phyloP scores from a whole-genome alignment of 2,329 filamentous ascomycete species.

The Cladosporium sp. region DNA sequence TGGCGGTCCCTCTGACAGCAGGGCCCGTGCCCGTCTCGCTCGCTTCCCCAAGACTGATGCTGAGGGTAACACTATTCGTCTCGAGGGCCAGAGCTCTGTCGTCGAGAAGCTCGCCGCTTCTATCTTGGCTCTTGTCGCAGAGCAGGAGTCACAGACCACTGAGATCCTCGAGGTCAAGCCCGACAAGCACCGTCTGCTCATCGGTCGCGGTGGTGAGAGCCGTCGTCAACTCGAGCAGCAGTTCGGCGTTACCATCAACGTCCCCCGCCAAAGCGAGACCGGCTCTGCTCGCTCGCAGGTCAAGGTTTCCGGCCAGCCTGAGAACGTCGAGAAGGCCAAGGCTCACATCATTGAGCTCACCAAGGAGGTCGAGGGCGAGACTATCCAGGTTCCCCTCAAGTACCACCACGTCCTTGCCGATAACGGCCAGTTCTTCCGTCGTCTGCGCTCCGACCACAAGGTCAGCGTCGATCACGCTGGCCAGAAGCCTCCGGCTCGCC shows the following conservation, averaged over 20 bases:
- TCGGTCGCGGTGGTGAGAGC: constrained; percentile 86
- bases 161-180: constrained; percentile 78
- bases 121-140: constrained; percentile 77
- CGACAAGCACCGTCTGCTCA: constrained; percentile 86
- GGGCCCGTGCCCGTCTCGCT: constrained; percentile 82
- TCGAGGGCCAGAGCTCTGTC: constrained; percentile 80
- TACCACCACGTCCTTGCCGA: constrained; percentile 84
- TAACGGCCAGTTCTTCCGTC: constrained; percentile 91
- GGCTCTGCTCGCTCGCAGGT: constrained; percentile 80
- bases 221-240: constrained; percentile 82
- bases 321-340: constrained; percentile 81
- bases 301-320: constrained; percentile 78
- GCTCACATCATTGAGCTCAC: constrained; percentile 75
- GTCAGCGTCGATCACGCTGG: constrained; percentile 92
- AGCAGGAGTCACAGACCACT: constrained; percentile 79
- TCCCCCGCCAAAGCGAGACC: constrained; percentile 70
- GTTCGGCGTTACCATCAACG: constrained; percentile 83
- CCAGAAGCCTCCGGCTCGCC: constrained; percentile 71
- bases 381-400: constrained; percentile 76
- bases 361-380: constrained; percentile 86
- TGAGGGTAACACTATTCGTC: constrained; percentile 73
- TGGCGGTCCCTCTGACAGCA: constrained; percentile 83
- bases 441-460: constrained; percentile 78
- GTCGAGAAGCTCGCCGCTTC: constrained; percentile 85
- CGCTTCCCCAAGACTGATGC: constrained; percentile 91